These are phyloP conservation scores for Pterocarpus macrocarpus DNA, from an alignment of 306 rosid species.

Conservation along the genomic window DNA sequence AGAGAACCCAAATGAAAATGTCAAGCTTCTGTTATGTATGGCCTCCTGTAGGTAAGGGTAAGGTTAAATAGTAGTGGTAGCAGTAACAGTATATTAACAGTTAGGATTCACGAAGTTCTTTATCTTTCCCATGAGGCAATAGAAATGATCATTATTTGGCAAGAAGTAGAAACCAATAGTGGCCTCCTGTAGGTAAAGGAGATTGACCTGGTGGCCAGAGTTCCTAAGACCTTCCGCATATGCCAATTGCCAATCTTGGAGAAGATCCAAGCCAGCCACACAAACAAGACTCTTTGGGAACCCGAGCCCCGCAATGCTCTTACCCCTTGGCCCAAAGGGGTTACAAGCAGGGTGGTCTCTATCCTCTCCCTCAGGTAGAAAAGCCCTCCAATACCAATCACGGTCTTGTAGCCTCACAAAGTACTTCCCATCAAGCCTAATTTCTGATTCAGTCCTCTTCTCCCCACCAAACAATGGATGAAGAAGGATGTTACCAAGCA, in stretches of 20 bases:
- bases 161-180: slow-evolving; percentile 93
- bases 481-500: slow-evolving; percentile 82
- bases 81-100: slow-evolving; percentile 53
- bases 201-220: slow-evolving; percentile 70
- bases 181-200: slow-evolving; percentile 70
- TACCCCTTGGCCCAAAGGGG: slow-evolving; percentile 77
- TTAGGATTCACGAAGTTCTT: slow-evolving; percentile 66
- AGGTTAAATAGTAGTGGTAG: slow-evolving; percentile 56
- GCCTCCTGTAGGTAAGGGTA: slow-evolving; percentile 61
- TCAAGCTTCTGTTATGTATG: slow-evolving; percentile 64
- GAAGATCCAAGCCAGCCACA: slow-evolving; percentile 89
- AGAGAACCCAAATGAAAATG: slow-evolving; percentile 56
- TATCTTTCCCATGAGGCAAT: slow-evolving; percentile 71
- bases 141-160: slow-evolving; percentile 86
- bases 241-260: slow-evolving; percentile 89
- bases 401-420: slow-evolving; percentile 81
- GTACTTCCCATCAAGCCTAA: slow-evolving; percentile 76
- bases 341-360: slow-evolving; percentile 92
- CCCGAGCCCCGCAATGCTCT: slow-evolving; percentile 55
- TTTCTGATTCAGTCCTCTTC: slow-evolving; percentile 71
- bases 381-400: slow-evolving; percentile 98
- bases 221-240: slow-evolving; percentile 70
- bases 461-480: slow-evolving; percentile 91
- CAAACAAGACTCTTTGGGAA: slow-evolving; percentile 88
- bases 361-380: slow-evolving; percentile 82